Evolutionary conservation across 345 rosid species (phyloP).

Genomic region (Eucalyptus pauciflora): DNA sequence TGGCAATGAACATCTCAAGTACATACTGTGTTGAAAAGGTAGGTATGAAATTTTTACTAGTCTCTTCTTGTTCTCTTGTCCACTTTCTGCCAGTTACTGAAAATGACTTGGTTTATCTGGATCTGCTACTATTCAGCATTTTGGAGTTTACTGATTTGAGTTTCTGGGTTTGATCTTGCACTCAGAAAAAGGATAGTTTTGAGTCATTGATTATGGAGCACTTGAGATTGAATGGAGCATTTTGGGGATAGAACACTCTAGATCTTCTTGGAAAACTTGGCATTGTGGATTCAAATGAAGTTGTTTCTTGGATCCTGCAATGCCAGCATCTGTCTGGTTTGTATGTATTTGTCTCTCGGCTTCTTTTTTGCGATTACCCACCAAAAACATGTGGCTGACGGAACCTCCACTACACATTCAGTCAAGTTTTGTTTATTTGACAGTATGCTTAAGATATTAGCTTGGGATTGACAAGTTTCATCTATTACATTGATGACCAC

Average conservation of each 20-base stretch:
- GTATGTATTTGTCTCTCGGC: not conserved
- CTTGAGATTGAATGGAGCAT: constrained; percentile 77
- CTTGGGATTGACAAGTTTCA: not conserved
- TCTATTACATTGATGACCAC: not conserved
- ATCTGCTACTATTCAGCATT: too few relatives aligned
- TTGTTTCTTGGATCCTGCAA: constrained; percentile 54
- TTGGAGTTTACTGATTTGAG: too few relatives aligned
- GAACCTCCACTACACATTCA: not conserved
- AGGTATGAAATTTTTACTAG: too few relatives aligned
- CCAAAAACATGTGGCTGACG: not conserved
- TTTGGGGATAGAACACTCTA: constrained; percentile 58
- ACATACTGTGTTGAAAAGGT: too few relatives aligned
- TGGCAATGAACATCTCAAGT: too few relatives aligned
- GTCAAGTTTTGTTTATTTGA: fast-evolving
- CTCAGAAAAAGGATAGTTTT: constrained; percentile 52
- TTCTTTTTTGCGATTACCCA: not conserved
- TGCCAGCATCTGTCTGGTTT: constrained; percentile 68
- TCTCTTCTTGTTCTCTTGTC: too few relatives aligned
- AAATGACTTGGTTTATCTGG: too few relatives aligned
- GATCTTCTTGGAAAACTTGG: constrained; percentile 61
- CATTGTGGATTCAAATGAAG: constrained; percentile 39
- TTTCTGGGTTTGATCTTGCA: too few relatives aligned
- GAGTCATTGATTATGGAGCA: constrained; percentile 84
- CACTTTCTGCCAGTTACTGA: too few relatives aligned
- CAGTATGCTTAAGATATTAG: not conserved